These are phyloP conservation scores for Adansonia rubrostipa DNA, from an alignment of 441 rosid genomes.

Conservation along the genomic window DNA sequence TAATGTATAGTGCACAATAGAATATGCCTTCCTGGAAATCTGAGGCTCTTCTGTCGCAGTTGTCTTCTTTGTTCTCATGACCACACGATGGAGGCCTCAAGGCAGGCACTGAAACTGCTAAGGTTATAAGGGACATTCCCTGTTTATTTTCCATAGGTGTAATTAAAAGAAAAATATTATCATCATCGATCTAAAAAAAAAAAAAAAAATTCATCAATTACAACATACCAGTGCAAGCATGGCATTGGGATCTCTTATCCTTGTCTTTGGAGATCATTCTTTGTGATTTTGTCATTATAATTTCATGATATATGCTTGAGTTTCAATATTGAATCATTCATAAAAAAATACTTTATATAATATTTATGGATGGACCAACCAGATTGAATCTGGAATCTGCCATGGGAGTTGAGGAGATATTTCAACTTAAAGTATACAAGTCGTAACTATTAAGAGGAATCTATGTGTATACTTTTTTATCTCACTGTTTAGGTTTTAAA, in stretches of 20 bases:
- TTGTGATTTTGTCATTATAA: too few relatives aligned
- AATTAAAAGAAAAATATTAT: neutral
- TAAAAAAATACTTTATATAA: too few relatives aligned
- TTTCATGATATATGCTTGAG: too few relatives aligned
- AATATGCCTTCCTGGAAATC: constrained; percentile 37
- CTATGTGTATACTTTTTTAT: neutral
- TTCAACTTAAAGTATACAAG: too few relatives aligned
- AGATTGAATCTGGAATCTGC: too few relatives aligned
- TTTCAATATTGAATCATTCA: too few relatives aligned
- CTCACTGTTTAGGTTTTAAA: neutral
- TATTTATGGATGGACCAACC: too few relatives aligned
- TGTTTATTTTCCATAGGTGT: constrained; percentile 23
- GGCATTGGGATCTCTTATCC: neutral
- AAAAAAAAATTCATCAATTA: neutral
- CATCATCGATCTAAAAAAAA: neutral
- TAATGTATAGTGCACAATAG: constrained; percentile 39
- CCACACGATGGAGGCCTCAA: constrained; percentile 42
- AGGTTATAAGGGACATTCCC: constrained; percentile 45
- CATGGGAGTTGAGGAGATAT: too few relatives aligned
- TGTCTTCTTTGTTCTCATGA: constrained; percentile 28
- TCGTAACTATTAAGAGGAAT: too few relatives aligned
- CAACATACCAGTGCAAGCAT: neutral
- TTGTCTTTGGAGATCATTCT: too few relatives aligned
- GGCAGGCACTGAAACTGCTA: constrained; percentile 37
- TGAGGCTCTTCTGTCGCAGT: constrained; percentile 34